Conservation (phyloP, 192 early-diverging fungal species). For the Backusella morwellensis region DNA sequence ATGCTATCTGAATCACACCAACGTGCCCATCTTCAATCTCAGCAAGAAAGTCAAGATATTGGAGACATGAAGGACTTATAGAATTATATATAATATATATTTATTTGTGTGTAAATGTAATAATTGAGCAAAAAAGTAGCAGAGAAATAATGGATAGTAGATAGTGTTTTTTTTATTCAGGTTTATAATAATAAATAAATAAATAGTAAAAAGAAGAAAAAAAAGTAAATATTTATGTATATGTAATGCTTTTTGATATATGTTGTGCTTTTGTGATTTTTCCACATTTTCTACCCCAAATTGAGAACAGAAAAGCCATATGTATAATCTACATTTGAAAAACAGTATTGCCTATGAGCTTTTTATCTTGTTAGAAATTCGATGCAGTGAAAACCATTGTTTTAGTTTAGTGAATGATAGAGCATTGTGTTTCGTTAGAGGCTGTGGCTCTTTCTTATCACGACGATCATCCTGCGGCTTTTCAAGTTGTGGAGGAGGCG, state of each 20-base stretch:
- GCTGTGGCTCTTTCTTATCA: background rate
- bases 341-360: background rate
- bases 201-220: background rate
- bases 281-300: background rate
- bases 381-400: background rate
- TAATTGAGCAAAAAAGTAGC: background rate
- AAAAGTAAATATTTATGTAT: conserved; percentile 1
- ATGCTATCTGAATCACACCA: conserved; percentile 17
- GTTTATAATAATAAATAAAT: background rate
- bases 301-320: background rate
- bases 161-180: background rate
- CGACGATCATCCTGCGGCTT: background rate
- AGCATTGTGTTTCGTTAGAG: background rate
- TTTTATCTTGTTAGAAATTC: background rate
- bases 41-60: conserved; percentile 23
- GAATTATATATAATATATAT: background rate
- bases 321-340: background rate
- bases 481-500: background rate
- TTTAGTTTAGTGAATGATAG: background rate
- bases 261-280: background rate
- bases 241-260: background rate
- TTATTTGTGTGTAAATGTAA: background rate
- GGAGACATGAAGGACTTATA: conserved; percentile 33
- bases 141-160: background rate
- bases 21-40: conserved; percentile 7